phyloP scores from a whole-genome alignment of 2,329 filamentous ascomycete genomes.

The Fusarium euwallaceae region DNA sequence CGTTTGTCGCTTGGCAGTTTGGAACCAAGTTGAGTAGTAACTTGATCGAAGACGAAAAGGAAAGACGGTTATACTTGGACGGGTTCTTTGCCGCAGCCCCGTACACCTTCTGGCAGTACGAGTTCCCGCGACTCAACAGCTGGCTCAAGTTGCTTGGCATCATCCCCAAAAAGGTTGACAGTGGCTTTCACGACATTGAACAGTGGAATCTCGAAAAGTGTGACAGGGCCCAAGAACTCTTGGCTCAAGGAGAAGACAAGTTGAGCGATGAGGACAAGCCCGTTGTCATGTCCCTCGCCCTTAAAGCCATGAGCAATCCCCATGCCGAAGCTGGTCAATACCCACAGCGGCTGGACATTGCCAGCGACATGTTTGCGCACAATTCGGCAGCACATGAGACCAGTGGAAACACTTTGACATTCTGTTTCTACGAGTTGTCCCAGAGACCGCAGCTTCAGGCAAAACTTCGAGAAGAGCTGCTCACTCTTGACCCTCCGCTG shows the following conservation, averaged over 20 bases:
- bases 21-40: constrained; percentile 19
- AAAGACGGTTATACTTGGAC: constrained; percentile 15
- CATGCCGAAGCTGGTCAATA: not conserved
- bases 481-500: not conserved
- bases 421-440: not conserved
- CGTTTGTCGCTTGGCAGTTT: constrained; percentile 31
- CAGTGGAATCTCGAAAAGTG: constrained; percentile 23
- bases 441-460: not conserved
- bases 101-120: constrained; percentile 21
- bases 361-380: constrained; percentile 18
- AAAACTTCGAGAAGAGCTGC: not conserved
- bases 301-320: constrained; percentile 12
- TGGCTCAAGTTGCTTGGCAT: constrained; percentile 9
- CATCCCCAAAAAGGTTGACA: constrained; percentile 21
- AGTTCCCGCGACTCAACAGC: constrained; percentile 10
- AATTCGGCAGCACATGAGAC: constrained; percentile 16
- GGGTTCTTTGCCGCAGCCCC: constrained; percentile 18
- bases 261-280: constrained; percentile 5
- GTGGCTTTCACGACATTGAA: constrained; percentile 17
- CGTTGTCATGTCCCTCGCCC: constrained; percentile 1
- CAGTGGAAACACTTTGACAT: constrained; percentile 5
- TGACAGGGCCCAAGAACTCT: constrained; percentile 4
- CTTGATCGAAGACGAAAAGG: constrained; percentile 24
- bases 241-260: constrained; percentile 6
- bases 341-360: constrained; percentile 13